A percentile compares a stretch with the other conserved stretches of the same genome.
Evolutionary conservation across 2,329 filamentous ascomycete species (phyloP).

Genomic region (Paecilomyces niveus): DNA sequence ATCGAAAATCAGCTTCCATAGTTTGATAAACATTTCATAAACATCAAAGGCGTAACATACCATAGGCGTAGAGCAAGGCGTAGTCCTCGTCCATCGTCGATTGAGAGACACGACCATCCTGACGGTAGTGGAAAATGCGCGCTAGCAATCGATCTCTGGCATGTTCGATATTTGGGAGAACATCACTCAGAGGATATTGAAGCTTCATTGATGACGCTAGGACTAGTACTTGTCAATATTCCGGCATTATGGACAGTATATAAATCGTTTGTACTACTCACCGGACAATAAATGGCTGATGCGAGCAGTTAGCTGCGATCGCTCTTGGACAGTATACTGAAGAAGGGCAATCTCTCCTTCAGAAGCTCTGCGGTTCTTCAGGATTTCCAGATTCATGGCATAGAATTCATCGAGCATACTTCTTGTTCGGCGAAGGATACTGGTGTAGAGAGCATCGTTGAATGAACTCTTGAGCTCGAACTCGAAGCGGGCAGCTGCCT

Average conservation of each 20-base stretch:
- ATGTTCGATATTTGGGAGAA: slow-evolving; percentile 73
- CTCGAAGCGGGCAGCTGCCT: slow-evolving; percentile 68
- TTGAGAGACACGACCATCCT: slow-evolving; percentile 51
- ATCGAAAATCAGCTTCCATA: slow-evolving; percentile 5
- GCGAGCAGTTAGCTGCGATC: slow-evolving; percentile 72
- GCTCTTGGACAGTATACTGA: slow-evolving; percentile 69
- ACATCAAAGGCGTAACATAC: slow-evolving; percentile 31
- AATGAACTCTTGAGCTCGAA: slow-evolving; percentile 87
- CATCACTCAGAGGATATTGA: slow-evolving; percentile 86
- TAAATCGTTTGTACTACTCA: slow-evolving; percentile 19
- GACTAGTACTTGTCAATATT: slow-evolving; percentile 51
- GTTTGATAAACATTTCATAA: neutral
- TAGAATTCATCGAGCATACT: slow-evolving; percentile 90
- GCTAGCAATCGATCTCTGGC: slow-evolving; percentile 76
- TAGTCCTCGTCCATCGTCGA: slow-evolving; percentile 59
- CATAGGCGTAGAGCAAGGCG: slow-evolving; percentile 87
- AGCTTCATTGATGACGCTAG: slow-evolving; percentile 90
- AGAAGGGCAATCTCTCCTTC: slow-evolving; percentile 77
- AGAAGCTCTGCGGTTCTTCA: slow-evolving; percentile 67
- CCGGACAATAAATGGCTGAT: slow-evolving; percentile 77
- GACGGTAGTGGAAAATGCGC: slow-evolving; percentile 80
- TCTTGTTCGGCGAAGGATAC: slow-evolving; percentile 71
- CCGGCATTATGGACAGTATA: neutral
- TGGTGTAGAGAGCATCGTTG: slow-evolving; percentile 62
- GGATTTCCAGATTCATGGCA: slow-evolving; percentile 87